Evolutionary conservation across 2,329 filamentous ascomycete species (phyloP), one percentile per base, ranked within the genome.

Genomic region (Cyphellophora attinorum): DNA sequence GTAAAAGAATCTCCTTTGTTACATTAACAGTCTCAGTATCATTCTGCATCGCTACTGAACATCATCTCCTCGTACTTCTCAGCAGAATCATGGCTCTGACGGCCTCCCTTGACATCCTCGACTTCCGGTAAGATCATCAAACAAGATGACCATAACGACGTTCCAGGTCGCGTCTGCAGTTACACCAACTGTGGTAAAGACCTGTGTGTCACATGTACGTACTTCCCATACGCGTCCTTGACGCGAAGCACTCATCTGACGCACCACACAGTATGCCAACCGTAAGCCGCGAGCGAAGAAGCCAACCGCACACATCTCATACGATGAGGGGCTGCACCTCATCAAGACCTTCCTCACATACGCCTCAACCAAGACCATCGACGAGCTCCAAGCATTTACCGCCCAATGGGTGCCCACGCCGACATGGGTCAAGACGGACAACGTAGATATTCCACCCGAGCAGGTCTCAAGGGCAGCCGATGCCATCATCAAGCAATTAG

Each of bases 341-440:
- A 81, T 96, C 49, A 83, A 86, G 32, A 75, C 80, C 21, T 96
- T 98, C 58, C 72, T 98, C 21, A 60, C 74, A 27, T 91, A 86
- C 58, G 81, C 86, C 3, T 86, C 89, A 1, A 79, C 85, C 43
- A 85, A 95, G 56, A 86, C 85, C 0, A 81, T 98, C 49, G 91
- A 98, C 59, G 86, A 96, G 44, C 62, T 96, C 18, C 91, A 98
- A 54, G 76, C 79, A 3, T 96, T 96, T 56, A 95, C 89, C 0
- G 68, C 76, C 11, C 89, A 95, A 67, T 86, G 84, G 78, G 88
- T 96, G 2, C 91, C 89, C 0, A 77, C 81, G 38, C 88, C 91
- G 2, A 74, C 77, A 48, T 96, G 88, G 88, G 79, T 95, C 37
- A 83, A 81, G 49, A 76, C 81, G 4, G 78, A 93, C 34, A 70